phyloP scores from a whole-genome alignment of 176 grass and related monocot genomes.

The Paspalum vaginatum region DNA sequence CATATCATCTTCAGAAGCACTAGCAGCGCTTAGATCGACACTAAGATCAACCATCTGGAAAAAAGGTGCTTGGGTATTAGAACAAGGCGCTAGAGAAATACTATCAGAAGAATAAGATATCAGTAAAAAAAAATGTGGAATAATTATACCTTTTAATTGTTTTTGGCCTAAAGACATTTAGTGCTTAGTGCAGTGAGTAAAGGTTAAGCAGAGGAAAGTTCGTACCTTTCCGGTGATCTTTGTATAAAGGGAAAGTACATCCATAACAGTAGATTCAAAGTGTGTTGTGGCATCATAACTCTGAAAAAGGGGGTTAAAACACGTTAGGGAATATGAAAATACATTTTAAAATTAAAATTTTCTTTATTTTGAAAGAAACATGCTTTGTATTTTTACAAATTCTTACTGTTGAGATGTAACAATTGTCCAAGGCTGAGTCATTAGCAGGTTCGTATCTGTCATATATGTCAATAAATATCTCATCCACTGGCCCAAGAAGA shows the following conservation, averaged over 20 bases:
- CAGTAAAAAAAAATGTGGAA: neutral
- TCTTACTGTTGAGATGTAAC: constrained; percentile 89
- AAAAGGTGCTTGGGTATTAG: constrained; percentile 11
- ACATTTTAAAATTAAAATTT: too few species aligned
- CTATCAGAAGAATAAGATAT: neutral
- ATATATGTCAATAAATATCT: constrained; percentile 83
- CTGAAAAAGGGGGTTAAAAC: constrained; percentile 42
- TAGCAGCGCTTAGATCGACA: constrained; percentile 89
- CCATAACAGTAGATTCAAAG: constrained; percentile 90
- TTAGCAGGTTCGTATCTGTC: constrained; percentile 83
- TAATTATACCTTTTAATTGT: neutral
- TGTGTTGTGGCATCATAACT: constrained; percentile 97
- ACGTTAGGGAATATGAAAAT: neutral
- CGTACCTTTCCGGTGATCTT: constrained; percentile 90
- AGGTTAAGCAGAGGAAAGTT: neutral
- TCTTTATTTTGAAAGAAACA: neutral
- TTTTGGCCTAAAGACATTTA: neutral
- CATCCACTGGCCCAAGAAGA: constrained; percentile 79
- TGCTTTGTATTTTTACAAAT: neutral
- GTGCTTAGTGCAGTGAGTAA: neutral
- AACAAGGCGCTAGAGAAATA: too few species aligned
- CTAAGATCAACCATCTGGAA: constrained; percentile 70
- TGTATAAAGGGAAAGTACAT: constrained; percentile 86
- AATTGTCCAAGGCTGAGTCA: constrained; percentile 69
- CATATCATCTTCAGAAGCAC: constrained; percentile 74